phyloP scores from a whole-genome alignment of 352 stramenopile species.

The Phytophthora ohioensis region DNA sequence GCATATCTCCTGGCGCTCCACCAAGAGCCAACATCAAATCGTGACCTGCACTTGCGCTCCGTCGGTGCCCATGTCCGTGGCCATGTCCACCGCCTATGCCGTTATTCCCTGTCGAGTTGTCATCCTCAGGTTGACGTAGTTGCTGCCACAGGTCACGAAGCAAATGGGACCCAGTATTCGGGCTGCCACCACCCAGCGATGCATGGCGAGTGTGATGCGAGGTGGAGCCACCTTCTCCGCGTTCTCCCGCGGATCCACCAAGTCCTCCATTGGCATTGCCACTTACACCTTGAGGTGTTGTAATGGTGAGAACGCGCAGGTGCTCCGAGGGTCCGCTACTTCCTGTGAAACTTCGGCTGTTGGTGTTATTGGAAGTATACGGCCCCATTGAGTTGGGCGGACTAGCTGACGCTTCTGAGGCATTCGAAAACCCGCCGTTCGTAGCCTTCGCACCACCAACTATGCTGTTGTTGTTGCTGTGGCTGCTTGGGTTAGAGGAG shows the following conservation, averaged over 20 bases:
- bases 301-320: conserved; percentile 41
- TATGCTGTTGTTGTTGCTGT: conserved; percentile 22
- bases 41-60: conserved; percentile 38
- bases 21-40: conserved; percentile 36
- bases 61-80: conserved; percentile 27
- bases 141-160: conserved; percentile 85
- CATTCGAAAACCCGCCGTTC: conserved; percentile 12
- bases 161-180: conserved; percentile 63
- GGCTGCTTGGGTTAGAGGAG: conserved; percentile 22
- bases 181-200: conserved; percentile 43
- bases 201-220: conserved; percentile 42
- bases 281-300: conserved; percentile 31
- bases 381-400: conserved; percentile 36
- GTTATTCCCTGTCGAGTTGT: conserved; percentile 36
- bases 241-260: conserved; percentile 30
- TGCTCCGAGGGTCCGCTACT: conserved; percentile 26
- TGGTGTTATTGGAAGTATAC: conserved; percentile 16
- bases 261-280: conserved; percentile 21
- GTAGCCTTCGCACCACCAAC: conserved; percentile 8
- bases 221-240: conserved; percentile 18
- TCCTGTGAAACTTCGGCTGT: conserved; percentile 32
- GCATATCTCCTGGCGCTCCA: conserved; percentile 35
- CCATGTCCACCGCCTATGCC: conserved; percentile 29
- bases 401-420: conserved; percentile 30
- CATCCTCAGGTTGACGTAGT: conserved; percentile 72